These are phyloP conservation scores for Penicillium verhagenii DNA, from an alignment of 495 filamentous ascomycete species.

Conservation along the genomic window DNA sequence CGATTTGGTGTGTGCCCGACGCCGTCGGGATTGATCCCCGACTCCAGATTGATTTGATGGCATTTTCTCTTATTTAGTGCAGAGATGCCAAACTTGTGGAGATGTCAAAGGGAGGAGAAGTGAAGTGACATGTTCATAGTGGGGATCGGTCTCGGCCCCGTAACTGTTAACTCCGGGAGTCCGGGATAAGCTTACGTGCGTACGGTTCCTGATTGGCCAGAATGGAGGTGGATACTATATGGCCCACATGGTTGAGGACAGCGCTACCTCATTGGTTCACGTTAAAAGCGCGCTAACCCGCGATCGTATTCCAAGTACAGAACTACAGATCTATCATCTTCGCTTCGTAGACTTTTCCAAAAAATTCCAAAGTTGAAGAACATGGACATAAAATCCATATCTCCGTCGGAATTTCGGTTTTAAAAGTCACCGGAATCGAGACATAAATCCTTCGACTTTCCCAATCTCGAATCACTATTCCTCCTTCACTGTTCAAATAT, in stretches of 20 bases:
- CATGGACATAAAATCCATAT: not conserved
- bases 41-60: not conserved
- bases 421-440: not conserved
- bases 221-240: not conserved
- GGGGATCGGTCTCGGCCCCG: not conserved
- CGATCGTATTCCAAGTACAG: not conserved
- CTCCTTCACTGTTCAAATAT: too few relatives aligned
- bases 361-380: not conserved
- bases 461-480: too few relatives aligned
- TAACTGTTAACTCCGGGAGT: not conserved
- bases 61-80: not conserved
- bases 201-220: not conserved
- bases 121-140: not conserved
- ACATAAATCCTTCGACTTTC: not conserved
- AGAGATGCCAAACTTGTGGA: not conserved
- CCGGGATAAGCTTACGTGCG: too few relatives aligned
- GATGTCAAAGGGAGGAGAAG: not conserved
- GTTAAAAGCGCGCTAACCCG: not conserved
- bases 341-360: too few relatives aligned
- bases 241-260: not conserved
- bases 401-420: not conserved
- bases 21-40: slow-evolving; percentile 3
- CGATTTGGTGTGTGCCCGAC: slow-evolving; percentile 31
- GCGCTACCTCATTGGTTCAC: not conserved
- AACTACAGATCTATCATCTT: too few relatives aligned